Evolutionary conservation across 2,329 filamentous ascomycete genomes (phyloP).

Genomic region (Nectriaceae sp.): DNA sequence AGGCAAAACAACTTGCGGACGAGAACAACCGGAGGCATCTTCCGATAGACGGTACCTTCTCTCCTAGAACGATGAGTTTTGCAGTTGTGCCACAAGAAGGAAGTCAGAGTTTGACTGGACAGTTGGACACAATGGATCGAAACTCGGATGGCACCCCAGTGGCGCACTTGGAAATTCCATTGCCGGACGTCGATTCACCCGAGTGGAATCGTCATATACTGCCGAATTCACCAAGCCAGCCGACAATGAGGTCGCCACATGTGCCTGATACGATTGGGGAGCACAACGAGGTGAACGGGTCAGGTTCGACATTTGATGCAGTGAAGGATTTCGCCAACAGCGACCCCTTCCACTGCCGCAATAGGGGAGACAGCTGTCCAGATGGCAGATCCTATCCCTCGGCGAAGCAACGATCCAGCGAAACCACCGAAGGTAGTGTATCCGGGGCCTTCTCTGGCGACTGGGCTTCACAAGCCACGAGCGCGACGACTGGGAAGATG

Average conservation of each 20-base stretch:
- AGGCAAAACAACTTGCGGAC: constrained; percentile 44
- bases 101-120: constrained; percentile 19
- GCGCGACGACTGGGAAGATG: constrained; percentile 64
- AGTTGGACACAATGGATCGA: constrained; percentile 18
- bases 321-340: constrained; percentile 50
- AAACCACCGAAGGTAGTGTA: constrained; percentile 62
- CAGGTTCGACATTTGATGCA: constrained; percentile 46
- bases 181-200: constrained; percentile 26
- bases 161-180: constrained; percentile 22
- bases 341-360: constrained; percentile 48
- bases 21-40: constrained; percentile 39
- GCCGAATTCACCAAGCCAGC: constrained; percentile 21
- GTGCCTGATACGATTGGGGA: constrained; percentile 25
- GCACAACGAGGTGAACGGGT: constrained; percentile 48
- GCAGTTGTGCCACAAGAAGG: constrained; percentile 11
- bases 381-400: constrained; percentile 43
- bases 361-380: constrained; percentile 31
- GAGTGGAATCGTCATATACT: too few species aligned
- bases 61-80: constrained; percentile 48
- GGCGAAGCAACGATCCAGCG: constrained; percentile 58
- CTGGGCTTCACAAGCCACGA: constrained; percentile 64
- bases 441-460: constrained; percentile 57
- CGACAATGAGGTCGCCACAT: constrained; percentile 29
- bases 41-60: constrained; percentile 44
- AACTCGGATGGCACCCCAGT: constrained; percentile 22